Conservation (phyloP, 192 early-diverging fungal species). For the Backusella tuberculispora region DNA sequence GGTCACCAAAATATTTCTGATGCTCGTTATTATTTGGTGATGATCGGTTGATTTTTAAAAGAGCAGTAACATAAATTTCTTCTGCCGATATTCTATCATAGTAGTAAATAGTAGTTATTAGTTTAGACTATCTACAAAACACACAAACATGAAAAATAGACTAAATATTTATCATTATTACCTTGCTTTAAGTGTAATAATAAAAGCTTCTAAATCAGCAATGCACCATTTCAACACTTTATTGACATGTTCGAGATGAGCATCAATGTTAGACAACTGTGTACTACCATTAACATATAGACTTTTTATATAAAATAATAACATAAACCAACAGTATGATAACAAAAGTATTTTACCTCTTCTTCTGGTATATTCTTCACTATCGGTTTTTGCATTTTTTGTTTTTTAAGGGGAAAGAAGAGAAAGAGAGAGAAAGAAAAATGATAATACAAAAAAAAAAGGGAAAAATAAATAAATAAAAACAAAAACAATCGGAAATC, state of each 20-base stretch:
- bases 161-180: too few relatives aligned
- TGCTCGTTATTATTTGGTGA: neutral
- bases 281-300: neutral
- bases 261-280: slow-evolving; percentile 15
- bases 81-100: slow-evolving; percentile 15
- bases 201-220: slow-evolving; percentile 17
- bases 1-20: neutral
- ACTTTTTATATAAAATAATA: slow-evolving; percentile 1
- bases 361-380: slow-evolving; percentile 6
- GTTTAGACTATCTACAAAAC: neutral
- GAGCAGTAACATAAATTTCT: slow-evolving; percentile 1
- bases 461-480: neutral
- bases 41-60: slow-evolving; percentile 14
- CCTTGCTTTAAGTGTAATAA: slow-evolving; percentile 15
- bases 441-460: neutral
- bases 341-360: slow-evolving; percentile 3
- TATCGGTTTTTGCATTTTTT: slow-evolving; percentile 8
- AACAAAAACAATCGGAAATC: slow-evolving; percentile 2
- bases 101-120: neutral
- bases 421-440: neutral
- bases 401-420: neutral
- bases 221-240: slow-evolving; percentile 25
- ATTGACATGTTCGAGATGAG: slow-evolving; percentile 25
- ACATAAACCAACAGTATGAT: neutral
- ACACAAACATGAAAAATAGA: too few relatives aligned